Evolutionary conservation across 2,329 filamentous ascomycete species (phyloP), one percentile per base, ranked within the genome.

Genomic region (Pestalotiopsis sp.): DNA sequence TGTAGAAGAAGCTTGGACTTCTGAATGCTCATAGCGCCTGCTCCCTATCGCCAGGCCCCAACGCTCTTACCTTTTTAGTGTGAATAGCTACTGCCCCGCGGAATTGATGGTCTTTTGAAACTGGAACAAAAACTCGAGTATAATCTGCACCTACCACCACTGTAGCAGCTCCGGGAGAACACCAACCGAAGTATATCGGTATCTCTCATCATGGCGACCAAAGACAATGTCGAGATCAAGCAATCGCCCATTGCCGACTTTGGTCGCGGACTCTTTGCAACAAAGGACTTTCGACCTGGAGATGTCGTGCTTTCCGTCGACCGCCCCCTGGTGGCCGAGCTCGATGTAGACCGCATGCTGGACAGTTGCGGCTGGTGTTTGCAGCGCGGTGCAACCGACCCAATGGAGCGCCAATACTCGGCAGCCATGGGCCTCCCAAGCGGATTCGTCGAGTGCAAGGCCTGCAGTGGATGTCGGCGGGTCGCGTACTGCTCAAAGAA

Each of bases 341-440:
- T 75, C 23, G 71, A 75, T 27, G 38, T 58, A 3, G 72, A 72
- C 1, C 74, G 72, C 25, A 69, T 74, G 72, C 65, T 66, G 11
- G 75, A 77, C 68, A 76, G 73, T 7, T 77, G 75, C 65, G 73
- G 70, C 31, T 77, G 75, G 75, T 77, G 75, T 64, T 73, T 72
- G 31, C 75, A 77, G 23, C 75, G 75, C 39, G 71, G 60, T 12
- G 72, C 72, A 23, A 72, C 69, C 3, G 69, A 75, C 49, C 73
- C 73, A 5, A 23, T 64, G 17, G 72, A 72, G 56, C 70, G 70
- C 36, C 31, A 17, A 3, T 68, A 67, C 20, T 69, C 74, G 2
- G 72, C 72, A 7, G 59, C 72, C 0, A 75, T 77, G 71, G 75
- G 75, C n/a, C 70, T 77, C 6, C 75, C 75, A 1, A 67, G 25